These are phyloP conservation scores for Thelephora terrestris DNA, from an alignment of 1,284 basidiomycete genomes.

Conservation along the genomic window DNA sequence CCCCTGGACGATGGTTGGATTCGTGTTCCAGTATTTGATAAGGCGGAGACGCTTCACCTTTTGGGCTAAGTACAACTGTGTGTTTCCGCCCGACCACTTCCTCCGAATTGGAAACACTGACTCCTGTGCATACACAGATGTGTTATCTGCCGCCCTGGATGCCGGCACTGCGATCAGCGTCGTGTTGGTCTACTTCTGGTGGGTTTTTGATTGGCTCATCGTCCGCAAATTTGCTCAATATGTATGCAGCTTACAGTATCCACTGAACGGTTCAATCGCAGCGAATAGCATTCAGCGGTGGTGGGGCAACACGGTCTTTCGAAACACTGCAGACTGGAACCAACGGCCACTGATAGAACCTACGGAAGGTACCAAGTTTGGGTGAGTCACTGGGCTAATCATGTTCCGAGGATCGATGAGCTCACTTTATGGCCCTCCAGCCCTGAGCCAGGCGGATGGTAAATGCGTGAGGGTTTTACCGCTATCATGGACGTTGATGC, in stretches of 20 bases:
- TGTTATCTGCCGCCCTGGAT: conserved; percentile 42
- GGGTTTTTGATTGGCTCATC: conserved; percentile 4
- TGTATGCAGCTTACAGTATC: conserved; percentile 29
- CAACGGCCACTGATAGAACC: conserved; percentile 17
- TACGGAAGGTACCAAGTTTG: conserved; percentile 20
- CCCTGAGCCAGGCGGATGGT: too few species aligned
- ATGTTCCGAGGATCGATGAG: too few species aligned
- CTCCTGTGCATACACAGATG: conserved; percentile 21
- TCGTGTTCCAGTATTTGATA: conserved; percentile 33
- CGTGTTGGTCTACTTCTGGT: conserved; percentile 38
- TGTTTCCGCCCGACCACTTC: conserved; percentile 3
- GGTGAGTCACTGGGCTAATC: conserved; percentile 14
- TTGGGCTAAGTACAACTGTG: conserved; percentile 39
- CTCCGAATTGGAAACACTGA: background rate
- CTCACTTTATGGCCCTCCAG: too few species aligned
- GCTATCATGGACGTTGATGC: too few species aligned
- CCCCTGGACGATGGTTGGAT: conserved; percentile 28
- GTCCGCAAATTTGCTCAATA: background rate
- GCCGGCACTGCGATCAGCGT: conserved; percentile 35
- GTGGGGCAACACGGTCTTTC: conserved; percentile 35
- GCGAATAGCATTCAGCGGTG: conserved; percentile 23
- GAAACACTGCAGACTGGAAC: conserved; percentile 24
- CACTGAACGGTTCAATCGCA: conserved; percentile 34
- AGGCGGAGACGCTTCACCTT: conserved; percentile 27
- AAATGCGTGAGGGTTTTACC: too few species aligned